Conservation (phyloP, 1,139 yeast species). For the Magnusiomyces fungicola region DNA sequence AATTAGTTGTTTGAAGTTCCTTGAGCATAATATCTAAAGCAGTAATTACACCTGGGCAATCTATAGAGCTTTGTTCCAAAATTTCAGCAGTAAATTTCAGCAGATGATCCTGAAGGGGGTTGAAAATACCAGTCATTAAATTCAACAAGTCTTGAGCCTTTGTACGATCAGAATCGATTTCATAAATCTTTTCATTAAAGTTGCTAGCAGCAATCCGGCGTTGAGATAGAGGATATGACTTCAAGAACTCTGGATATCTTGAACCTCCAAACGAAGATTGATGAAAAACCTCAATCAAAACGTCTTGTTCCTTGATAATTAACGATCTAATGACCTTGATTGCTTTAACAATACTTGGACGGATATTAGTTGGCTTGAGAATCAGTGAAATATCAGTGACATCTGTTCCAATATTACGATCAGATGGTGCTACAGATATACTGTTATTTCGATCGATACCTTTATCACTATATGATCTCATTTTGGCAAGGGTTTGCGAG, state of each 20-base stretch:
- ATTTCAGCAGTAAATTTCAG: constrained; percentile 33
- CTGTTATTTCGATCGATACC: constrained; percentile 8
- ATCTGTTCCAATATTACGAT: constrained; percentile 1
- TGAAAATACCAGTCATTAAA: constrained; percentile 50
- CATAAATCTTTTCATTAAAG: constrained; percentile 27
- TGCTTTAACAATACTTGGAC: constrained; percentile 18
- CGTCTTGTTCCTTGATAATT: constrained; percentile 56
- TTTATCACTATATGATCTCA: constrained; percentile 15
- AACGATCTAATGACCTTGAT: constrained; percentile 35
- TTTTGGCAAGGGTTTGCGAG: constrained; percentile 28
- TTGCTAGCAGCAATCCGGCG: constrained; percentile 28
- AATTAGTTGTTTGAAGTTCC: constrained; percentile 46
- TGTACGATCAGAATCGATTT: constrained; percentile 46
- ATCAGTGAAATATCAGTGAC: constrained; percentile 7
- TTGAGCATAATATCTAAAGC: constrained; percentile 36
- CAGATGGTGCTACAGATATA: constrained; percentile 1
- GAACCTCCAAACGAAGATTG: constrained; percentile 43
- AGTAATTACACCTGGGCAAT: constrained; percentile 39
- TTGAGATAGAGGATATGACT: constrained; percentile 32
- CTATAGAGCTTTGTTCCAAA: constrained; percentile 34
- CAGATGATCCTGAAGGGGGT: constrained; percentile 42
- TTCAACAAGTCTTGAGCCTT: constrained; percentile 48
- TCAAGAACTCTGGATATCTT: constrained; percentile 45
- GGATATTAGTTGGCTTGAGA: constrained; percentile 9
- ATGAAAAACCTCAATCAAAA: constrained; percentile 60